These are phyloP conservation scores for Pezicula radicicola DNA, from an alignment of 2,329 filamentous ascomycete species.

Conservation along the genomic window DNA sequence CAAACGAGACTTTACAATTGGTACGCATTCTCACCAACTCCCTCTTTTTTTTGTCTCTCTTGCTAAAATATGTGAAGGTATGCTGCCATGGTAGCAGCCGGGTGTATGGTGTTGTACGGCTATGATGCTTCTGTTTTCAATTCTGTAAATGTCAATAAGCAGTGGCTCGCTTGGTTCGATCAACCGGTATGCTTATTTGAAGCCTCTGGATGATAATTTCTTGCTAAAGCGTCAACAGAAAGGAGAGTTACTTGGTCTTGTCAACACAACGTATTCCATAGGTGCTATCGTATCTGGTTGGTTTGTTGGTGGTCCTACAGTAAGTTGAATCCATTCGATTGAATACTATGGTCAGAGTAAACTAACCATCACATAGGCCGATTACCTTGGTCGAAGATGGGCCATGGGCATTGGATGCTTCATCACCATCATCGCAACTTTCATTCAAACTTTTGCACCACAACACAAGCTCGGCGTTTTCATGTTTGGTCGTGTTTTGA, in stretches of 20 bases:
- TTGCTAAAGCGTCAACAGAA: conserved; percentile 24
- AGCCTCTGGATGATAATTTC: neutral
- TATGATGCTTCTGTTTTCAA: conserved; percentile 76
- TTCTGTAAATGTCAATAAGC: conserved; percentile 62
- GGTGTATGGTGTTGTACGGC: conserved; percentile 60
- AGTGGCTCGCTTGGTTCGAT: conserved; percentile 65
- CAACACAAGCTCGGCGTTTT: conserved; percentile 60
- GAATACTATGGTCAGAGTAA: neutral
- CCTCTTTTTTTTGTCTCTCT: neutral
- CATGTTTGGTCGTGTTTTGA: conserved; percentile 65
- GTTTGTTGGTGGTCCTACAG: conserved; percentile 60
- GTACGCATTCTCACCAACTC: neutral
- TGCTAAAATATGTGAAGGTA: conserved; percentile 11
- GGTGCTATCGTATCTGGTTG: conserved; percentile 69
- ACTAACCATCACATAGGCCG: conserved; percentile 34
- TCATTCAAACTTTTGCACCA: conserved; percentile 66
- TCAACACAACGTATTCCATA: conserved; percentile 71
- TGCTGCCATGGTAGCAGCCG: conserved; percentile 16
- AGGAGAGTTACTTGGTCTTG: conserved; percentile 44
- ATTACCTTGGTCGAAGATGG: conserved; percentile 57
- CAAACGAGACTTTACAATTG: conserved; percentile 14
- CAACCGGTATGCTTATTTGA: conserved; percentile 8
- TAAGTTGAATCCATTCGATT: neutral
- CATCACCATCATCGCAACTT: conserved; percentile 64
- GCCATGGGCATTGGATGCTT: conserved; percentile 66